Base-by-base conservation (phyloP, 768 basidiomycete species). In the Hydnomerulius pinastri region DNA sequence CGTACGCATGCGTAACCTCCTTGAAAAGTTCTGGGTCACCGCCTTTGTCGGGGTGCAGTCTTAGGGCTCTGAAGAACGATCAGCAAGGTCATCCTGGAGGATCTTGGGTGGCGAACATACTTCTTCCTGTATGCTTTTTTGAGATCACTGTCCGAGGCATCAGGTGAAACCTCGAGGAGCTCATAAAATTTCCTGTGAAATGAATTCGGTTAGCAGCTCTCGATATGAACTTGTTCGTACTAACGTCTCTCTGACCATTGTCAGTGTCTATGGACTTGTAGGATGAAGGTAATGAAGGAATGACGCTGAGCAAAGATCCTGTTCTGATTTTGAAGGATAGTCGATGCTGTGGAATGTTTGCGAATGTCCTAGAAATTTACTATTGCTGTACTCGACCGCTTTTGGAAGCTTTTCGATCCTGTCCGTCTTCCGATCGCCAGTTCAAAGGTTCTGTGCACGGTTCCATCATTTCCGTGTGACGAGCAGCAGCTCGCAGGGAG, bases 11-110 rank as follows among this genome's bases (percentile, higher is more conserved):
- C 9, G 92, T 95, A 30, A 98, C 89, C 67, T 98, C 92, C 67
- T 98, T 98, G 86, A 98, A 98, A 46, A 90, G 71, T 70, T 98
- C 96, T 21, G 93, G 93, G 62, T 97, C 95, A 50, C 94, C 94
- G 40, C 94, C 93, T 73, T 95, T 95, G 79, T 94, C 92, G 18
- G 92, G 92, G 67, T 94, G 92, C 57, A 92, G 72, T 50, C 87
- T 82, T 43, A 94, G 71, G 9, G 92, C 92, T 70, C 92, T 94
- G 51, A 35, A 17, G 46, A 46, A 57, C 44, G 20, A 43, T 54
- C 20, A 53, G 48, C 37, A 36, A n/a, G 23, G 33, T 43, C 28
- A 35, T 33, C 42, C 33, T 29, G n/a, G 13, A 52, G 24, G 48
- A 40, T 36, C 39, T 23, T n/a, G 27, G 13, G n/a, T n/a, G 50